phyloP scores from a whole-genome alignment of 2,329 filamentous ascomycete genomes.

The Exophiala xenobiotica region DNA sequence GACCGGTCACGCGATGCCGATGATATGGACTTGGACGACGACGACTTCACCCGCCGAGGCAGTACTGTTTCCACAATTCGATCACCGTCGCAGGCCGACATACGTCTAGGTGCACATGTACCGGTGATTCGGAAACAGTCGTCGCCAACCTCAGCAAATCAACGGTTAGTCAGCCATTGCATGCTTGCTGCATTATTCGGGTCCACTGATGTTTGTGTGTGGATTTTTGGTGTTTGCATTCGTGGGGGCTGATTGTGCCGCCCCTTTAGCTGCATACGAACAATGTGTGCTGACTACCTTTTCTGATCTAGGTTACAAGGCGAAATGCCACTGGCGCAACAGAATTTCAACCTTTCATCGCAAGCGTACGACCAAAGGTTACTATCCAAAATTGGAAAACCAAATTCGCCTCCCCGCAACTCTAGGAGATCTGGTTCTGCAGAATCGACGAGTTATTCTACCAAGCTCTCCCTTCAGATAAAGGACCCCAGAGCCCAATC shows the following conservation, averaged over 20 bases:
- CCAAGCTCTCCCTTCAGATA: constrained; percentile 33
- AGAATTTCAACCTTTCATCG: constrained; percentile 58
- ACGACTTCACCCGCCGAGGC: constrained; percentile 37
- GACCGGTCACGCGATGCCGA: constrained; percentile 33
- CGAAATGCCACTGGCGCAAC: constrained; percentile 58
- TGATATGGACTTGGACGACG: constrained; percentile 40
- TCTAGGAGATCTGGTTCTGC: constrained; percentile 33
- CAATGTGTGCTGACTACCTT: constrained; percentile 14
- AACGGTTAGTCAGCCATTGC: constrained; percentile 26
- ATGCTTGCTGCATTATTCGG: constrained; percentile 4
- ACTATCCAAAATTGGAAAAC: constrained; percentile 61
- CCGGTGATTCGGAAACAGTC: constrained; percentile 46
- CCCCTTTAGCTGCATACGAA: constrained; percentile 9
- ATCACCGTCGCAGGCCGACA: constrained; percentile 17
- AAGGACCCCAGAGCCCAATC: constrained; percentile 20
- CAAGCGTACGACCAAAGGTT: constrained; percentile 64
- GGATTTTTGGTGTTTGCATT: neutral
- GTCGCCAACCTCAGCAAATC: constrained; percentile 25
- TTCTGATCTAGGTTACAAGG: constrained; percentile 52
- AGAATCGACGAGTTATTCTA: constrained; percentile 37
- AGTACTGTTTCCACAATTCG: constrained; percentile 33
- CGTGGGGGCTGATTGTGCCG: constrained; percentile 19
- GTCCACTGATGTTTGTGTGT: constrained; percentile 4
- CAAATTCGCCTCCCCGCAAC: constrained; percentile 54
- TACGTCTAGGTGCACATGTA: constrained; percentile 62